Base-by-base conservation (phyloP, 495 filamentous ascomycete genomes). In the Podospora australis region DNA sequence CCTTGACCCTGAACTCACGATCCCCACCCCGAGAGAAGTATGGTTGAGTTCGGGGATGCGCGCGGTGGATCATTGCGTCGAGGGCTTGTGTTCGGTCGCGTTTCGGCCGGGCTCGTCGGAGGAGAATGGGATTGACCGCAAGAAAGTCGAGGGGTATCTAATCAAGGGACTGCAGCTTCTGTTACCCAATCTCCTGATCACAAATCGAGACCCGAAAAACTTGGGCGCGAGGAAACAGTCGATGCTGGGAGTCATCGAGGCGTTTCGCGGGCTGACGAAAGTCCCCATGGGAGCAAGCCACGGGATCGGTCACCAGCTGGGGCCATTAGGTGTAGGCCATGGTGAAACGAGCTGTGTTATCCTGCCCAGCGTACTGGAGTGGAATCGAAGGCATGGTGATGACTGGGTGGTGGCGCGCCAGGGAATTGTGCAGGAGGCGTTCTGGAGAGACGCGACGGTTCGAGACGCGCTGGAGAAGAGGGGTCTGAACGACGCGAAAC, bases 251-350 rank as follows among this genome's bases (percentile, higher is more conserved):
- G 44, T 70, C 22, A 44, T 64, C 10, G 54, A 58, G 8, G 51
- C 60, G 0, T 51, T 70, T 6, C 42, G 54, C 2, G 52, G 53
- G 1, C 44, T 69, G 1, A 11, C 50, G 2, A 60, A 55, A 30
- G 11, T 42, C 21, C n/a, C 32, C 8, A 49, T 74, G 45, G 68
- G 74, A 30, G 70, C 77, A 8, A 79, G 77, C 47, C 81, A 86
- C 62, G 82, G 74, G 1, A 84, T 84, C 57, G 82, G 82, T 8
- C 81, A 84, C 60, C 81, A 84, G 60, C 69, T 84, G 0, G 81
- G 82, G 8, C 79, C 80, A 0, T 56, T 83, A 6, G 82, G 80
- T 2, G 80, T 83, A 10, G 77, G 74, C 4, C 81, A 86, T 54
- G 81, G 80, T 26, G 78, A 83, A 60, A 85, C 81, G 21, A 82